Evolutionary conservation across 2,329 filamentous ascomycete species (phyloP).

Genomic region (Hypomyces rosellus): DNA sequence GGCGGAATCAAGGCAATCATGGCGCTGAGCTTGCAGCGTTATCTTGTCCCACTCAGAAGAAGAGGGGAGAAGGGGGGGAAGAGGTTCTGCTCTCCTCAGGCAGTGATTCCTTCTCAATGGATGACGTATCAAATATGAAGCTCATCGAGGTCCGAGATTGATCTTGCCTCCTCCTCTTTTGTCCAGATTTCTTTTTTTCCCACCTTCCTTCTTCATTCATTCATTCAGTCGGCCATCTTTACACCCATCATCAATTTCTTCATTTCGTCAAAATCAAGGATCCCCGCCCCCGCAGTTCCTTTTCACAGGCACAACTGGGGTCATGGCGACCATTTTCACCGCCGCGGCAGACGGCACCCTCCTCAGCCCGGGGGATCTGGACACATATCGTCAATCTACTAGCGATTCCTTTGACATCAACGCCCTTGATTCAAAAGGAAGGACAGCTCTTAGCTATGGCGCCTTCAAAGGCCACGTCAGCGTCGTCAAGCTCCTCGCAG

Average conservation of each 20-base stretch:
- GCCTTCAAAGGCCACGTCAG: neutral
- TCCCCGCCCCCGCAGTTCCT: no score
- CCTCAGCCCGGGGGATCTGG: neutral
- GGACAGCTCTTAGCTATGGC: neutral
- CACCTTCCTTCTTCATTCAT: neutral
- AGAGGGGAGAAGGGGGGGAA: no score
- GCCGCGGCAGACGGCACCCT: constrained; percentile 1
- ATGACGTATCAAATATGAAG: no score
- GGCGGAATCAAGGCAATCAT: no score
- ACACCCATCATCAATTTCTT: no score
- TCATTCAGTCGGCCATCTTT: no score
- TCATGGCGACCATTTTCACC: constrained; percentile 1
- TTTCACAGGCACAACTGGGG: neutral
- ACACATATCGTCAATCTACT: neutral
- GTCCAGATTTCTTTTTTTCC: neutral
- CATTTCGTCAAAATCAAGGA: no score
- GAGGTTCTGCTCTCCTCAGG: no score
- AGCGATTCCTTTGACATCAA: neutral
- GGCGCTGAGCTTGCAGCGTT: no score
- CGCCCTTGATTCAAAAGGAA: neutral
- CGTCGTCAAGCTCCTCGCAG: constrained; percentile 1
- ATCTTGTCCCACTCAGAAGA: no score
- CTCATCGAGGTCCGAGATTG: neutral
- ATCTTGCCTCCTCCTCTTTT: neutral
- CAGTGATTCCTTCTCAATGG: no score